Base-by-base conservation (phyloP, 225 moss, liverwort and hornwort genomes). In the Marchantia paleacea region DNA sequence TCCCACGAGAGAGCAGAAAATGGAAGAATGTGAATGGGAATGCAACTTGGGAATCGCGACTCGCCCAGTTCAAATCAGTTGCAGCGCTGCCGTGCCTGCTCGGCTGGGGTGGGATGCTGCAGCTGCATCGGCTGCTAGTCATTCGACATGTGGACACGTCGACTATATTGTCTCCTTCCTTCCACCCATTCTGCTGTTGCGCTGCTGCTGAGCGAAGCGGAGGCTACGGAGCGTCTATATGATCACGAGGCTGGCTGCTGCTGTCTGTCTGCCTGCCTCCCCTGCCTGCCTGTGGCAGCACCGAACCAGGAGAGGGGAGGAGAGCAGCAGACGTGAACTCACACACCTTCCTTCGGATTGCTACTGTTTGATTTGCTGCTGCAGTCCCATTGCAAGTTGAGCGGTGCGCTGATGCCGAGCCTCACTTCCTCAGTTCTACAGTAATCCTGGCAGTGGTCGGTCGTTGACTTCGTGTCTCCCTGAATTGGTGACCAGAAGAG, bases 381-480 rank as follows among this genome's bases (percentile, higher is more conserved):
- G 52, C 25, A n/a, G 26, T 73, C 24, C 8, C 25, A 53, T 11
- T 52, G 52, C 53, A 54, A 73, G 52, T 52, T 25, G 73, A 48
- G 73, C 12, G 18, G 50, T 52, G 73, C 50, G 73, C 53, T 73
- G n/a, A 73, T 73, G 73, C 52, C 25, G 25, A 73, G 73, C 53
- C 53, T 53, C 39, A 70, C 66, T 72, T 16, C 31, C 11, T 30
- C 69, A 51, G 15, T 72, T 48, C 73, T 52, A 52, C 53, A 54
- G 73, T 52, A 53, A 24, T 52, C 25, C 25, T 54, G 73, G 52
- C 73, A 73, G 73, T 53, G 73, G 52, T 52, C 24, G 73, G 52
- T 73, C 73, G 73, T 73, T 73, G 73, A 73, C 73, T 73, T 73
- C 73, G 72, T 73, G 73, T 52, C 73, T 24, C 52, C 73, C 20